Evolutionary conservation across 192 early-diverging fungal genomes (phyloP).

Genomic region (Entrophospora sp.): DNA sequence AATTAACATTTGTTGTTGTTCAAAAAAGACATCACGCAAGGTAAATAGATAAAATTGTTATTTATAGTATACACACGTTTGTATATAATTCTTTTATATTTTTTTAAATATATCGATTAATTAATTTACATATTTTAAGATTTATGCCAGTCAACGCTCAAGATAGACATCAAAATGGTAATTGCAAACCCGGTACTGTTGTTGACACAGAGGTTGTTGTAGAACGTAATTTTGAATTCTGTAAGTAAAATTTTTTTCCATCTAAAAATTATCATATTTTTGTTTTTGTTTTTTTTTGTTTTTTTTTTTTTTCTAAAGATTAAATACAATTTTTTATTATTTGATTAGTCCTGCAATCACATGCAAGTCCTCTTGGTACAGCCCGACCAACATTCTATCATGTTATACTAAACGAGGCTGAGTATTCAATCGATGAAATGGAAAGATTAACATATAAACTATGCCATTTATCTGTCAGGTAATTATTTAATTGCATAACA

Average conservation of each 20-base stretch:
- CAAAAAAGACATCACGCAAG: constrained; percentile 86
- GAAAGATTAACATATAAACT: background rate
- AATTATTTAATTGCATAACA: background rate
- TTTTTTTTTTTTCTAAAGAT: background rate
- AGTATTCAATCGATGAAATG: constrained; percentile 25
- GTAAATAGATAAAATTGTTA: constrained; percentile 22
- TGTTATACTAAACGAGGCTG: constrained; percentile 81
- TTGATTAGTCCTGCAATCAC: constrained; percentile 35
- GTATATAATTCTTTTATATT: background rate
- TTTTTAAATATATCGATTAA: background rate
- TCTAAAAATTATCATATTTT: background rate
- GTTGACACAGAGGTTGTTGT: background rate
- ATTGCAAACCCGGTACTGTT: constrained; percentile 55
- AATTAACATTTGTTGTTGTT: constrained; percentile 76
- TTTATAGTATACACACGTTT: too few species aligned
- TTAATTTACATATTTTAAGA: background rate
- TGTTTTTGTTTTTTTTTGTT: background rate
- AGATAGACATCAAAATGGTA: constrained; percentile 57
- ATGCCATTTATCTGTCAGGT: constrained; percentile 46
- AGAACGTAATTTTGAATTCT: background rate
- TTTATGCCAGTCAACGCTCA: constrained; percentile 59
- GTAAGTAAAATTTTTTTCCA: too few species aligned
- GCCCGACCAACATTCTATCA: constrained; percentile 89
- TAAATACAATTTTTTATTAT: too few species aligned
- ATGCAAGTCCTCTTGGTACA: constrained; percentile 87